phyloP scores from a whole-genome alignment of 1,284 basidiomycete genomes.

The Entoloma clypeatum region DNA sequence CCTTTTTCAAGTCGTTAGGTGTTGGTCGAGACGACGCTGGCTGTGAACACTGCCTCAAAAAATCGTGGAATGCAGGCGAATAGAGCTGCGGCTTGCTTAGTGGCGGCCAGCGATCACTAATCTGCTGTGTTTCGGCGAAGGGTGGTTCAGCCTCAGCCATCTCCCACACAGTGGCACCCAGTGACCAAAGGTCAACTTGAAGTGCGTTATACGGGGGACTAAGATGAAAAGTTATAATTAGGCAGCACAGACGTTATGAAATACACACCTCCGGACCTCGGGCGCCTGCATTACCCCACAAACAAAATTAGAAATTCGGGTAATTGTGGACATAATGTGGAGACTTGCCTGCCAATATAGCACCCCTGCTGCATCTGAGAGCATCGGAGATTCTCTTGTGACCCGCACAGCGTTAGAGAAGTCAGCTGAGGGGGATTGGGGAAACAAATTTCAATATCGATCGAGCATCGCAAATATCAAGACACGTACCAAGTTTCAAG shows the following conservation, averaged over 20 bases:
- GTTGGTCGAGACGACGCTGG: conserved; percentile 53
- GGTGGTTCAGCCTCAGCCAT: conserved; percentile 71
- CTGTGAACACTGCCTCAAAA: conserved; percentile 63
- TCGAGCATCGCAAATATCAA: conserved; percentile 2
- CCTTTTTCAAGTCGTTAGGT: conserved; percentile 57
- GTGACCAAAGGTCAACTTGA: conserved; percentile 76
- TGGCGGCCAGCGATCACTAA: conserved; percentile 62
- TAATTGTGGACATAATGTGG: conserved; percentile 1
- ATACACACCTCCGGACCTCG: conserved; percentile 58
- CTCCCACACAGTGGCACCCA: conserved; percentile 81
- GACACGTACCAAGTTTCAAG: conserved; percentile 64
- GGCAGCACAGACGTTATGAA: background rate
- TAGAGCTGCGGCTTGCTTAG: conserved; percentile 55
- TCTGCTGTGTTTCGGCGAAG: conserved; percentile 55
- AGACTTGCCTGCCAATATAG: conserved; percentile 67
- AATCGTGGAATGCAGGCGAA: conserved; percentile 70
- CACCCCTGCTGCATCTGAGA: conserved; percentile 61
- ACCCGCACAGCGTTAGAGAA: conserved; percentile 71
- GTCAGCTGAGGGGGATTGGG: conserved; percentile 47
- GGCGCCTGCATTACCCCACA: conserved; percentile 40
- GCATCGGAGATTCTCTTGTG: conserved; percentile 42
- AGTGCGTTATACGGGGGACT: conserved; percentile 69
- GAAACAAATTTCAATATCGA: conserved; percentile 6
- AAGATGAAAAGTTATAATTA: background rate
- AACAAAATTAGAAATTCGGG: no score